Evolutionary conservation across 2,329 filamentous ascomycete species (phyloP), one percentile per base, ranked within the genome.

Genomic region (Aureobasidium sp.): DNA sequence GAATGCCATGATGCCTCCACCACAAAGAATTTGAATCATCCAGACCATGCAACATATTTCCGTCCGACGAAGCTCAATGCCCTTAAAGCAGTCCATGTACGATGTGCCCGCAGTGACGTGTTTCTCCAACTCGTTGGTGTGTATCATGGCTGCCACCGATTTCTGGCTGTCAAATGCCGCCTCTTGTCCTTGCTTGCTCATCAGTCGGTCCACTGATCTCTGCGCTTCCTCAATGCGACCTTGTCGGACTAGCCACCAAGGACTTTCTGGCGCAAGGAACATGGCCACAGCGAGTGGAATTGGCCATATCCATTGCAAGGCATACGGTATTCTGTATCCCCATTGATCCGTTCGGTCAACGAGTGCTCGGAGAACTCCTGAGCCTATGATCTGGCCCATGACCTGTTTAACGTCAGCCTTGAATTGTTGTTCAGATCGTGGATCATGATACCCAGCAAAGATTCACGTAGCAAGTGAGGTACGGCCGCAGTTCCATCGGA

Each of bases 391-490:
- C 67, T 85, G 83, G 1, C 84, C 84, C n/a, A 83, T 81, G 14
- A 61, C 56, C 56, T 60, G n/a, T 7, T 4, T 5, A 2, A 5
- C 22, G 34, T 60, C 36, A 60, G 44, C 29, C 9, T 9, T 5
- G n/a, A 22, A 7, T 1, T 25, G 9, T 42, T 2, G 22, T 11
- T 2, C 1, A 0, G 22, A 51, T 2, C n/a, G 12, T 4, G 34
- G 5, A 17, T 29, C 7, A 14, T 49, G 44, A n/a, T 53, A 84
- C 82, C 73, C 84, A 86, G 67, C 82, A 85, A 29, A 86, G 72
- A 66, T 85, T 86, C 62, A 85, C 82, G 62, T 81, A 86, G 14
- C 81, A 81, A 1, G 84, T 85, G 14, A 85, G 73, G 60, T 82
- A 80, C 14, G 80, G 81, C 15, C 84, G 78, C 44, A 87, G 77